Conservation (phyloP, 495 filamentous ascomycete genomes). For the Polyplosphaeria fusca region DNA sequence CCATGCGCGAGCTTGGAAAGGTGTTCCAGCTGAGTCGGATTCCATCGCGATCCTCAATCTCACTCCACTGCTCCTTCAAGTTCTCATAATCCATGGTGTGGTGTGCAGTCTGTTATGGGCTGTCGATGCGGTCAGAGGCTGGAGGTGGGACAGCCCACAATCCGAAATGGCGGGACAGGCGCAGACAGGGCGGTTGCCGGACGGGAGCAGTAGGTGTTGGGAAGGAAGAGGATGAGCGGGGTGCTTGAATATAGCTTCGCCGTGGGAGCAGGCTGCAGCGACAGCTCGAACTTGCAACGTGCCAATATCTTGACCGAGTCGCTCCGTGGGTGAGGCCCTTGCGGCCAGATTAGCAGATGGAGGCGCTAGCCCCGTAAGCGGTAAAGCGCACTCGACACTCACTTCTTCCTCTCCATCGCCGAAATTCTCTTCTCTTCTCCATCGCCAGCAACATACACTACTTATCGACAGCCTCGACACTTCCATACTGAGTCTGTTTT, state of each 20-base stretch:
- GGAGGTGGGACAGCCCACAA: constrained; percentile 32
- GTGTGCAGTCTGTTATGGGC: constrained; percentile 5
- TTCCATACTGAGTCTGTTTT: constrained; percentile 59
- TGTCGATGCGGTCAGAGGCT: constrained; percentile 9
- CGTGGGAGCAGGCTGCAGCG: constrained; percentile 24
- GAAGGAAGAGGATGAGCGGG: background rate
- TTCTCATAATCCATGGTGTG: constrained; percentile 61
- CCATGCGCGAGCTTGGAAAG: constrained; percentile 97
- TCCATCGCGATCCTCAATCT: constrained; percentile 95
- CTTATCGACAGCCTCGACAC: constrained; percentile 55
- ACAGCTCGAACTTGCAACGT: constrained; percentile 23
- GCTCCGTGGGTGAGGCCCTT: constrained; percentile 13
- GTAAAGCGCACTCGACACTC: constrained; percentile 7
- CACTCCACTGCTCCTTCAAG: constrained; percentile 95
- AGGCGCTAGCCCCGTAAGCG: constrained; percentile 2
- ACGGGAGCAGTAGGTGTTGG: background rate
- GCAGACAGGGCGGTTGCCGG: background rate
- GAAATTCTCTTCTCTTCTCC: constrained; percentile 34
- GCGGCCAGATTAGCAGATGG: constrained; percentile 31
- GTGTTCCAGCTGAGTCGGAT: constrained; percentile 98
- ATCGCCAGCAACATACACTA: constrained; percentile 58
- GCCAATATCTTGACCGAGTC: background rate
- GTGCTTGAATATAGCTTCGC: background rate
- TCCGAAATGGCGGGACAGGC: constrained; percentile 14
- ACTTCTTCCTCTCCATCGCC: no score